These are phyloP conservation scores for Aspergillus leporis DNA, from an alignment of 495 filamentous ascomycete genomes.

Conservation along the genomic window DNA sequence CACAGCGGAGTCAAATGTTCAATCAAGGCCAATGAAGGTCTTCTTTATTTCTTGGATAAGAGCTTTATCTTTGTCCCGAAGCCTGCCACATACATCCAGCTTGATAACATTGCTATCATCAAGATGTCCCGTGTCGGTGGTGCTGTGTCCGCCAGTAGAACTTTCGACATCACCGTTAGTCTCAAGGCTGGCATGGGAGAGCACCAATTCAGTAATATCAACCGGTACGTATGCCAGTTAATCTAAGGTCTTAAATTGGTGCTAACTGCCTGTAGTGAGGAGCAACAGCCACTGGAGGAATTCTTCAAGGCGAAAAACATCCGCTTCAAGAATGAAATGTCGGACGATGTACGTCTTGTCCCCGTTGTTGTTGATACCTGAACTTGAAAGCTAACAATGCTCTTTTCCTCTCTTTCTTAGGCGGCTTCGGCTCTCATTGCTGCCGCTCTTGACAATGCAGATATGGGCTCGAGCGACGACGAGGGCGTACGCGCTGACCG, in stretches of 20 bases:
- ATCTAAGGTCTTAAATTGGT: conserved; percentile 8
- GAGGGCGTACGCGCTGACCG: conserved; percentile 71
- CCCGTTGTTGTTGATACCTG: background rate
- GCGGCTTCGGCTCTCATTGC: conserved; percentile 66
- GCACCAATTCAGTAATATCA: conserved; percentile 98
- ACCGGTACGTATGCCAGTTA: conserved; percentile 57
- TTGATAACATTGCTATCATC: conserved; percentile 84
- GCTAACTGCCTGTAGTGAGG: conserved; percentile 59
- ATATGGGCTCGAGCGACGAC: conserved; percentile 80
- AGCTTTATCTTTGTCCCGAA: conserved; percentile 99
- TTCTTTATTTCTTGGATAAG: conserved; percentile 95
- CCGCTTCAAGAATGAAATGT: conserved; percentile 95
- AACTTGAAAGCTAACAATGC: conserved; percentile 5
- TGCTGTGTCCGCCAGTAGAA: conserved; percentile 88
- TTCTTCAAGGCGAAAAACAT: conserved; percentile 94
- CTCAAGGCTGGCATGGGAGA: conserved; percentile 77
- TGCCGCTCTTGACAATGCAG: conserved; percentile 76
- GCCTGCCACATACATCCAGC: conserved; percentile 91
- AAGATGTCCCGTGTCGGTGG: conserved; percentile 96
- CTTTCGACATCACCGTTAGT: conserved; percentile 92
- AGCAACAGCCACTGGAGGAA: conserved; percentile 89
- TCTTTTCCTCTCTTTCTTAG: conserved; percentile 6
- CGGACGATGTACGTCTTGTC: conserved; percentile 56
- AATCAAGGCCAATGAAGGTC: conserved; percentile 97
- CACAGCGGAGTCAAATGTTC: conserved; percentile 98